These are phyloP conservation scores for Heliosperma pusillum DNA, from an alignment of 148 eudicot genomes.

Conservation along the genomic window DNA sequence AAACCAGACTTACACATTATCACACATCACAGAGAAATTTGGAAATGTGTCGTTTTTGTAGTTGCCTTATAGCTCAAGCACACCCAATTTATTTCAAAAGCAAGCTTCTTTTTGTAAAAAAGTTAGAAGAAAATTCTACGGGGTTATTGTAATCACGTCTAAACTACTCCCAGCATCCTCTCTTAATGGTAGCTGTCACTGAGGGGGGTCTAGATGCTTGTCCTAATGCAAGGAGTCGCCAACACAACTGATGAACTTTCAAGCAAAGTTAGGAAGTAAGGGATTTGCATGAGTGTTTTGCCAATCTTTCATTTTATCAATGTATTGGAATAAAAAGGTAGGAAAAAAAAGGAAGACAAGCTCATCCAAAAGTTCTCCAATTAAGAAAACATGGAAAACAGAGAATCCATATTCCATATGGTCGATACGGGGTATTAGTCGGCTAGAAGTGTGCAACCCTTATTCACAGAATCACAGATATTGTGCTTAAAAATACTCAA, in stretches of 20 bases:
- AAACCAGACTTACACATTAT: no score
- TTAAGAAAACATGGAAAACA: no score
- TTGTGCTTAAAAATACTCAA: background rate
- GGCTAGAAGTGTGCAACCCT: background rate
- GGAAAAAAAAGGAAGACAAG: no score
- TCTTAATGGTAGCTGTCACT: background rate
- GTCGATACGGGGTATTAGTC: background rate
- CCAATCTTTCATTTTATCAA: no score
- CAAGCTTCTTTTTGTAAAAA: background rate
- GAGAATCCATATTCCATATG: no score
- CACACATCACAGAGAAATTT: background rate
- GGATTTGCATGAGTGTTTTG: no score
- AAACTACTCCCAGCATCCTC: background rate
- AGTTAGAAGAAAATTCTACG: no score
- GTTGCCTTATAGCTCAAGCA: background rate
- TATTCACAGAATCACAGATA: background rate
- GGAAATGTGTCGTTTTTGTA: background rate
- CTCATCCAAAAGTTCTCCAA: no score
- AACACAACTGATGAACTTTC: no score
- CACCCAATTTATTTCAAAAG: background rate
- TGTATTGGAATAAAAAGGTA: no score
- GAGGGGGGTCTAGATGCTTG: background rate
- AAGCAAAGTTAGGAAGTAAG: no score
- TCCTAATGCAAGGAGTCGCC: background rate
- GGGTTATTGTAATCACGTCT: no score